Percentiles rank a stretch among this genome's conserved stretches.
Evolutionary conservation across 192 early-diverging fungal species (phyloP).

Genomic region (Chytriomyces sp.): DNA sequence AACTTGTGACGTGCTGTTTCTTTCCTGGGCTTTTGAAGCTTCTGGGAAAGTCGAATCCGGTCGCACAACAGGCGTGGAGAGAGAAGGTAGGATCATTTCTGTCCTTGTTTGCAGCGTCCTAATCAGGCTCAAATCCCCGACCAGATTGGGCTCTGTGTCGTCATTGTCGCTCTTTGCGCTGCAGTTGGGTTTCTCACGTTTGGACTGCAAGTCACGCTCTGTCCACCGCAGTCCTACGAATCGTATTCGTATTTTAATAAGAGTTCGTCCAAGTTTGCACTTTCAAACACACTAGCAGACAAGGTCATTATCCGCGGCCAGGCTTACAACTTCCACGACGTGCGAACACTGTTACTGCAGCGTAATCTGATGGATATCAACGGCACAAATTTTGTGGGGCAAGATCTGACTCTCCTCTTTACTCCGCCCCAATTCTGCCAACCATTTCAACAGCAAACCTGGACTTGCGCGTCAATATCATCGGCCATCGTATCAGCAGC

Average conservation of each 20-base stretch:
- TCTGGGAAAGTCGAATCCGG: conserved; percentile 38
- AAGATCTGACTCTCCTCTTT: conserved; percentile 39
- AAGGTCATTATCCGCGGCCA: conserved; percentile 40
- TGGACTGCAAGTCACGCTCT: conserved; percentile 38
- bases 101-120: conserved; percentile 38
- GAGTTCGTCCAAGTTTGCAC: neutral
- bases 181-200: conserved; percentile 55
- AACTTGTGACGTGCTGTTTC: conserved; percentile 48
- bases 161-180: conserved; percentile 79
- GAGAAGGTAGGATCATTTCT: conserved; percentile 50
- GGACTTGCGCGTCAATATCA: neutral
- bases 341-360: conserved; percentile 23
- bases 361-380: conserved; percentile 28
- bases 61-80: conserved; percentile 59
- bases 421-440: conserved; percentile 2
- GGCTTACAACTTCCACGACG: conserved; percentile 42
- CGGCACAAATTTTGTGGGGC: conserved; percentile 40
- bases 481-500: neutral
- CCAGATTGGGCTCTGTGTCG: conserved; percentile 83
- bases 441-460: neutral
- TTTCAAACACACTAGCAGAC: neutral
- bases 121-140: neutral
- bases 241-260: conserved; percentile 4
- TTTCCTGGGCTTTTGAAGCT: conserved; percentile 31
- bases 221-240: neutral